Percentiles rank a stretch among this genome's conserved stretches.
Evolutionary conservation across 2,329 filamentous ascomycete genomes (phyloP).

Genomic region (Aciculosporium take): DNA sequence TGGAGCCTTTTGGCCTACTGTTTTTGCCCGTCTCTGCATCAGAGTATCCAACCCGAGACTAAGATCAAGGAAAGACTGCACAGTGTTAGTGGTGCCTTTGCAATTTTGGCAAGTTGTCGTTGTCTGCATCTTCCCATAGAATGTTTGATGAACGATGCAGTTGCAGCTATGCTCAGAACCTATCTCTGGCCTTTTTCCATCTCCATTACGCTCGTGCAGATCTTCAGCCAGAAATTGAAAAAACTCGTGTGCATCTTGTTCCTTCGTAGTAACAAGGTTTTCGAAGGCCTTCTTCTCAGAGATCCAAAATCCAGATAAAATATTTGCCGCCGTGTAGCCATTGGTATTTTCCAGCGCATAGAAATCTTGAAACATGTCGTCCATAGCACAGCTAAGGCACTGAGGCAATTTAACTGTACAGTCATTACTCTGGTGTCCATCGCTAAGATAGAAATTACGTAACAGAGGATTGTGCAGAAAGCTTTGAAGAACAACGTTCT

Average conservation of each 20-base stretch:
- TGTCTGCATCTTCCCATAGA: constrained; percentile 82
- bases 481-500: constrained; percentile 89
- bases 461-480: constrained; percentile 88
- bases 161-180: constrained; percentile 55
- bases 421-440: constrained; percentile 68
- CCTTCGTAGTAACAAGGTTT: constrained; percentile 75
- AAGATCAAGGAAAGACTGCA: constrained; percentile 83
- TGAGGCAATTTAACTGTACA: constrained; percentile 46
- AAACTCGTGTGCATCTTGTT: constrained; percentile 95
- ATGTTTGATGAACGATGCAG: constrained; percentile 88
- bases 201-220: constrained; percentile 69
- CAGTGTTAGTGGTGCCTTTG: constrained; percentile 63
- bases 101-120: constrained; percentile 87
- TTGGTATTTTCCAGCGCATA: constrained; percentile 65
- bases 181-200: constrained; percentile 46
- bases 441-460: constrained; percentile 80
- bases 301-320: constrained; percentile 82
- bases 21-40: constrained; percentile 49
- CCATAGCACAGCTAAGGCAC: constrained; percentile 57
- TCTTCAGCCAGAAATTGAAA: constrained; percentile 92
- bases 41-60: constrained; percentile 71
- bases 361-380: constrained; percentile 60
- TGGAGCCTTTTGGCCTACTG: constrained; percentile 31
- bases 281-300: constrained; percentile 60
- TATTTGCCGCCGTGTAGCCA: constrained; percentile 78